These are phyloP conservation scores for Fusarium sp. DNA, from an alignment of 2,329 filamentous ascomycete genomes.

Conservation along the genomic window DNA sequence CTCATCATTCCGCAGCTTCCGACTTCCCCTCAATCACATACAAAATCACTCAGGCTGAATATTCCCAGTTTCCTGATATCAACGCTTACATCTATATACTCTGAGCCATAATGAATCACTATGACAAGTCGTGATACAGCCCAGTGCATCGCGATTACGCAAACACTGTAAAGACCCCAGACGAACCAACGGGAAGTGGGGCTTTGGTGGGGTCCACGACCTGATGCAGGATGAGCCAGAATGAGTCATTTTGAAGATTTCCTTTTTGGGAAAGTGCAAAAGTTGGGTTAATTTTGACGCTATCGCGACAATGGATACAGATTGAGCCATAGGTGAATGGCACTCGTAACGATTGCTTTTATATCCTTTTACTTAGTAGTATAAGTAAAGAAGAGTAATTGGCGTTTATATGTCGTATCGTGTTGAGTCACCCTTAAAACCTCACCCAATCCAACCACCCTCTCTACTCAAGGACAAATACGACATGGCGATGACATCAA, in stretches of 20 bases:
- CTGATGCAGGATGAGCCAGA: constrained; percentile 51
- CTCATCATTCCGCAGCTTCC: not conserved
- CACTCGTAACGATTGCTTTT: no score
- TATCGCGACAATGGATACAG: not conserved
- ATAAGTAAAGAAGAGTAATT: no score
- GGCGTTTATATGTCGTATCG: no score
- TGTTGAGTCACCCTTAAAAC: no score
- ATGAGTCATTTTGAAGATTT: constrained; percentile 53
- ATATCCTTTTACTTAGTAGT: no score
- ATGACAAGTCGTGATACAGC: constrained; percentile 31
- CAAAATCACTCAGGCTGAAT: not conserved
- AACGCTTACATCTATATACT: not conserved
- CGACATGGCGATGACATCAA: no score
- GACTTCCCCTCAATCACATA: not conserved
- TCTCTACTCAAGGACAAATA: no score
- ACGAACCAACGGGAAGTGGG: constrained; percentile 20
- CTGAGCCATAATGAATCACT: constrained; percentile 49
- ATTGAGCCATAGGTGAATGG: not conserved
- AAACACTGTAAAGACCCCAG: constrained; percentile 20
- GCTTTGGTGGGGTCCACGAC: not conserved
- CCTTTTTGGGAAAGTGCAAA: constrained; percentile 28
- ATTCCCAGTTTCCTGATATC: not conserved
- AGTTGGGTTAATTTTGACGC: not conserved
- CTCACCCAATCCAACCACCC: no score
- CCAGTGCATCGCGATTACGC: constrained; percentile 20